Evolutionary conservation across 176 grass and related monocot genomes (phyloP), one percentile per base, ranked within the genome.

Genomic region (Cymbopogon citratus): DNA sequence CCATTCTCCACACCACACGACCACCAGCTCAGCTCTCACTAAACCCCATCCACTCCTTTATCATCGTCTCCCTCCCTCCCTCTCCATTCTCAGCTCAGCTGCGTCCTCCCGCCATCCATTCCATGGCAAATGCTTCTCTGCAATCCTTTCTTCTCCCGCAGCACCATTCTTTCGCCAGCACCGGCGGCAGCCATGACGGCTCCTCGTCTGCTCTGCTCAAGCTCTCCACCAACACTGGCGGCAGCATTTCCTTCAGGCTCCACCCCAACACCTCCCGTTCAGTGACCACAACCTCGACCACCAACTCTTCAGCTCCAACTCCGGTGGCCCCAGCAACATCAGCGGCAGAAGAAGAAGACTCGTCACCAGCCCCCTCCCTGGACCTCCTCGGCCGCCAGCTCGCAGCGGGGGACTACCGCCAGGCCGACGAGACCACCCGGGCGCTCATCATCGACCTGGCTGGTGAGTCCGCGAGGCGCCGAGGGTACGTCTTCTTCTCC

Each of bases 401-500:
- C 1, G 73, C 89, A 0, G 76, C 40, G 1, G 78, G 59, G 28
- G 87, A 99, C 46, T 99, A 85, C 73, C 83, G 85, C 16, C 79
- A 90, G 66, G 97, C 97, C 2, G 97, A 99, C 31, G 93, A 99
- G 82, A 92, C 92, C 78, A 99, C 97, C 11, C 89, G 93, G 0
- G 84, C 88, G 2, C 93, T 95, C 63, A 77, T 99, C 68, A 99
- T 99, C 38, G 76, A 69, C 25, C 93, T 99, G 2, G 93, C 97
- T 0, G 97, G 97, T 1, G 97, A 95, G 76, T 11, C 97, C 1
- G 97, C 97, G 3, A 89, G 90, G 63, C 89, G 87, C 40, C 89
- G 93, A 63, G 97, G 97, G 25, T 99, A 99, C 16, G 91, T 99
- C 34, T 99, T 99, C 97, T 99, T 99, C 87, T 95, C 97, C 0